Percentiles rank a stretch among this genome's conserved stretches.
phyloP scores from a whole-genome alignment of 768 basidiomycete genomes.

The Tephrocybe rancida region DNA sequence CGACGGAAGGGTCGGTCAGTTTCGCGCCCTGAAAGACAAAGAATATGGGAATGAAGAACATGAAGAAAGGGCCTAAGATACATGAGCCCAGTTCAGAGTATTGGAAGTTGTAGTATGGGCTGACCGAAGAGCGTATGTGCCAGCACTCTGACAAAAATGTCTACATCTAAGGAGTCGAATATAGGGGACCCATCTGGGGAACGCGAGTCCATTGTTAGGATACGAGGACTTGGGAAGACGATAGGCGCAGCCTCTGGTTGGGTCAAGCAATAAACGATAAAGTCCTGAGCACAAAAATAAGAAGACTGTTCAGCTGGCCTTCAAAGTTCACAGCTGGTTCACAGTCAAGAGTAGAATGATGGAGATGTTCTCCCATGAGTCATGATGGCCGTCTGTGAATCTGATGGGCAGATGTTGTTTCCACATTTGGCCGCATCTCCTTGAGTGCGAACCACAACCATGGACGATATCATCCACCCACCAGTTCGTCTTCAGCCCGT shows the following conservation, averaged over 20 bases:
- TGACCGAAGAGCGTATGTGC: conserved; percentile 78
- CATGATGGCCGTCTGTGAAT: no score
- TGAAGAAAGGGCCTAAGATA: conserved; percentile 78
- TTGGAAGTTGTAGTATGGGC: conserved; percentile 25
- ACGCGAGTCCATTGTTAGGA: conserved; percentile 14
- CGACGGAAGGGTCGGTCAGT: conserved; percentile 50
- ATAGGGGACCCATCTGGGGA: conserved; percentile 46
- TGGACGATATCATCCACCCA: conserved; percentile 51
- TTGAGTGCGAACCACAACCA: conserved; percentile 18
- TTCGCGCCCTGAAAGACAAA: conserved; percentile 71
- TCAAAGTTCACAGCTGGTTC: no score
- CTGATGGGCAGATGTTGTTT: background rate
- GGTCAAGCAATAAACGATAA: no score
- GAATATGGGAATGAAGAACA: conserved; percentile 78
- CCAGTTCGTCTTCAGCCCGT: conserved; percentile 48
- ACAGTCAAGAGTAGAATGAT: background rate
- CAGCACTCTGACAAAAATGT: conserved; percentile 79
- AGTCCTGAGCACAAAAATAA: no score
- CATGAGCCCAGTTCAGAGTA: conserved; percentile 6
- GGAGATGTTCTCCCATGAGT: background rate
- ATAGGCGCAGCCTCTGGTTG: conserved; percentile 29
- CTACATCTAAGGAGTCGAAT: conserved; percentile 75
- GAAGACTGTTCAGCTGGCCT: no score
- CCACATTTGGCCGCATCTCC: background rate
- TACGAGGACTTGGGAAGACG: no score